Conservation (phyloP, 1,284 basidiomycete genomes). For the Sanguinoderma infundibulare region DNA sequence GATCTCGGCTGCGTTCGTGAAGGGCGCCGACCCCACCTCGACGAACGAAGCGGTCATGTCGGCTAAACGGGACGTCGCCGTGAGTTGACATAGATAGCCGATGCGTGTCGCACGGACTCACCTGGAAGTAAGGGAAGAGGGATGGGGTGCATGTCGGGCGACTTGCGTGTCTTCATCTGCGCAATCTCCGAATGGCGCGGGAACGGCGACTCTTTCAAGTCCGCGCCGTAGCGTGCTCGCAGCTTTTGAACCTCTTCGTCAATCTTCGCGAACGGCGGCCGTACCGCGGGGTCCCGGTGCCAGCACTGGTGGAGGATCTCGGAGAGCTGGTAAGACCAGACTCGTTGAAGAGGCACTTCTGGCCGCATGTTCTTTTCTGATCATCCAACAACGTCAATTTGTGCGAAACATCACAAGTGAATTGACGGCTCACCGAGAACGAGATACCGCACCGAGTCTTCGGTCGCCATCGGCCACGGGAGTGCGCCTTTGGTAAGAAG, state of each 20-base stretch:
- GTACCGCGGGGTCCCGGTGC: slow-evolving; percentile 46
- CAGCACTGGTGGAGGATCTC: slow-evolving; percentile 53
- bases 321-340: slow-evolving; percentile 35
- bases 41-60: slow-evolving; percentile 28
- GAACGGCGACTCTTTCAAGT: slow-evolving; percentile 34
- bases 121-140: slow-evolving; percentile 36
- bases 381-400: background rate
- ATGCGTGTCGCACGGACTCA: slow-evolving; percentile 18
- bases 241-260: slow-evolving; percentile 44
- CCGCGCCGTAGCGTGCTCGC: slow-evolving; percentile 36
- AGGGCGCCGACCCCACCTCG: slow-evolving; percentile 24
- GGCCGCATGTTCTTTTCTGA: slow-evolving; percentile 62
- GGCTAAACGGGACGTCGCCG: slow-evolving; percentile 6
- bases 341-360: slow-evolving; percentile 44
- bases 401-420: background rate
- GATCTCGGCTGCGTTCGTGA: slow-evolving; percentile 23
- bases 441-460: slow-evolving; percentile 59
- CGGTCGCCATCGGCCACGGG: slow-evolving; percentile 66
- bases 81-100: background rate
- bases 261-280: slow-evolving; percentile 54
- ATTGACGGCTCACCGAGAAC: slow-evolving; percentile 56
- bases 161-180: slow-evolving; percentile 27
- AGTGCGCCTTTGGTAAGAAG: slow-evolving; percentile 65
- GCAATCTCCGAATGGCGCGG: slow-evolving; percentile 23
- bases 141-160: slow-evolving; percentile 44